Percentiles rank a stretch among this genome's conserved stretches.
Evolutionary conservation across 164 flowering plant species (phyloP).

Genomic region (Vitis riparia): DNA sequence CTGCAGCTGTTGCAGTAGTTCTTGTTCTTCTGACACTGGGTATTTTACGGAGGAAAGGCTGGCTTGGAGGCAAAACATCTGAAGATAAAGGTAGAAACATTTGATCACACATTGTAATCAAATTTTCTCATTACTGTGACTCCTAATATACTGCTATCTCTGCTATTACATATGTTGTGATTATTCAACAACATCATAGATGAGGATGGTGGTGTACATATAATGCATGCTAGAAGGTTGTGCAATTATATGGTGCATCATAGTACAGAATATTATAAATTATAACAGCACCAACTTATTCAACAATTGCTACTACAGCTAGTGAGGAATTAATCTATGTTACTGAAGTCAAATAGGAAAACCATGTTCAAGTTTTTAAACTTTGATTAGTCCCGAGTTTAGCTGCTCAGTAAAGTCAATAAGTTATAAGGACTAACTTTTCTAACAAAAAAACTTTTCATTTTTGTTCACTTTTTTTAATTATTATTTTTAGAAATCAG

Average conservation of each 20-base stretch:
- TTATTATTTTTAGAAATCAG: not conserved
- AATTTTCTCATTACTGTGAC: not conserved
- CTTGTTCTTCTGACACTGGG: slow-evolving; percentile 33
- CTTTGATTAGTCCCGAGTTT: not conserved
- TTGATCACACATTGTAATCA: too few species aligned
- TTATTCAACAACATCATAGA: not conserved
- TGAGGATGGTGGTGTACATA: not conserved
- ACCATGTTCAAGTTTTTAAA: not conserved
- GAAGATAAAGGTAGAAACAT: slow-evolving; percentile 44
- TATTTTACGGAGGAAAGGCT: slow-evolving; percentile 49
- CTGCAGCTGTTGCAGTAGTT: slow-evolving; percentile 29
- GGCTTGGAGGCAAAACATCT: slow-evolving; percentile 44
- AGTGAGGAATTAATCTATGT: too few species aligned
- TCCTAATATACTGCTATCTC: not conserved
- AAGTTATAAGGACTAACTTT: not conserved
- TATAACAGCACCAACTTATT: not conserved
- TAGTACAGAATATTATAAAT: not conserved
- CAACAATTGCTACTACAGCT: not conserved
- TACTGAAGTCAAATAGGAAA: not conserved
- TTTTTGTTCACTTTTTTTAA: not conserved
- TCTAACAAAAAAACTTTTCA: not conserved
- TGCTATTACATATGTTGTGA: not conserved
- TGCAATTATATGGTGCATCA: not conserved
- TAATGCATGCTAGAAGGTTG: not conserved
- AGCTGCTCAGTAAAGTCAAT: not conserved